phyloP scores from a whole-genome alignment of 805 yeast genomes.

The Pichia exigua region DNA sequence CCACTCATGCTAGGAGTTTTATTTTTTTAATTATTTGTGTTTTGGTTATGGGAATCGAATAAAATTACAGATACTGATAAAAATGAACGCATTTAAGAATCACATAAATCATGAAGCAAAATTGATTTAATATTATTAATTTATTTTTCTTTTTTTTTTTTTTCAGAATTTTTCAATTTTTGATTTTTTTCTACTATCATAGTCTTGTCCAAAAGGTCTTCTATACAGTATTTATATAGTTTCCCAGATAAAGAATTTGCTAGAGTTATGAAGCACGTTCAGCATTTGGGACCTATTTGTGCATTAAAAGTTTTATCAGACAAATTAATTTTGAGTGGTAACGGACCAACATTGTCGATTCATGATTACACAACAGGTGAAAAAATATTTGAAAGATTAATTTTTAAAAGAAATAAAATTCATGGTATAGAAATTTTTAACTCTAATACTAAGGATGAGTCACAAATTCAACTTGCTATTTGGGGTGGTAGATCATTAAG shows the following conservation, averaged over 20 bases:
- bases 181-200: not conserved
- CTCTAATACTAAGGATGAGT: conserved; percentile 20
- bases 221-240: no score
- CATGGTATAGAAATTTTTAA: conserved; percentile 55
- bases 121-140: no score
- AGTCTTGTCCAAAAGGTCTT: no score
- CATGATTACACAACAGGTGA: conserved; percentile 35
- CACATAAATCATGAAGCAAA: no score
- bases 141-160: not conserved
- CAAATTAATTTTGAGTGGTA: conserved; percentile 46
- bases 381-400: conserved; percentile 31
- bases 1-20: not conserved
- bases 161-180: not conserved
- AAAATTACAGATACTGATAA: no score
- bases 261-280: conserved; percentile 10
- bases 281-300: conserved; percentile 65
- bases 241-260: not conserved
- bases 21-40: not conserved
- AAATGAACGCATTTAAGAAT: no score
- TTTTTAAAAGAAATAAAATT: conserved; percentile 69
- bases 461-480: conserved; percentile 27
- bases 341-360: conserved; percentile 59
- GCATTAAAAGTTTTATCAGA: conserved; percentile 40
- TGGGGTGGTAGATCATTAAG: conserved; percentile 72
- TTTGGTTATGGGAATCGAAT: not conserved